These are phyloP conservation scores for Thielaviopsis punctulata DNA, from an alignment of 2,329 filamentous ascomycete genomes.

Conservation along the genomic window DNA sequence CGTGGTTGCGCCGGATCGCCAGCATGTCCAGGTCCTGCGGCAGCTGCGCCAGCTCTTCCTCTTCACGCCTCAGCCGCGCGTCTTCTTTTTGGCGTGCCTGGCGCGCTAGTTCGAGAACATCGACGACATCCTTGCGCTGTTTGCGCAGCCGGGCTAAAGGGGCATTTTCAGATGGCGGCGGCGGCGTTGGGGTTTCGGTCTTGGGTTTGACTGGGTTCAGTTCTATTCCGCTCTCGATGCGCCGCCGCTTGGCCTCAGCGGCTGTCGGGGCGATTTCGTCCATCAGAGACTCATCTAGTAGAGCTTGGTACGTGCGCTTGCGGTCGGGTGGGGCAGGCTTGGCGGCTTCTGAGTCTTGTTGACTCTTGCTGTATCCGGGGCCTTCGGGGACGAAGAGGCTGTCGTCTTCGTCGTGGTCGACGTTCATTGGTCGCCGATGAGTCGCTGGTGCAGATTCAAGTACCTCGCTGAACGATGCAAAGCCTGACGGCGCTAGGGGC, in stretches of 20 bases:
- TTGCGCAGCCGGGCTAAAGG: conserved; percentile 26
- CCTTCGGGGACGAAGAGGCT: conserved; percentile 42
- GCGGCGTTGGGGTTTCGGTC: conserved; percentile 21
- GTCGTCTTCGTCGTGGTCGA: conserved; percentile 20
- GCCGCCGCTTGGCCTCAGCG: conserved; percentile 61
- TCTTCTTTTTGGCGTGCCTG: conserved; percentile 48
- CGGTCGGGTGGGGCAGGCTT: conserved; percentile 21
- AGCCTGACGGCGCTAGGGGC: conserved; percentile 3
- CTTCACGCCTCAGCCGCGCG: conserved; percentile 37
- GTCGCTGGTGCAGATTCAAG: conserved; percentile 4
- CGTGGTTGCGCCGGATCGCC: conserved; percentile 54
- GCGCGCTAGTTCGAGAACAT: conserved; percentile 50
- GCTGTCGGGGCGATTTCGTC: conserved; percentile 61
- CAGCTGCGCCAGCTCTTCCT: conserved; percentile 32
- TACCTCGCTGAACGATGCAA: neutral
- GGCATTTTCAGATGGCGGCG: conserved; percentile 15
- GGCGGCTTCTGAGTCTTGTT: conserved; percentile 11
- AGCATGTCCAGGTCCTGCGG: conserved; percentile 52
- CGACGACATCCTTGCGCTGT: conserved; percentile 44
- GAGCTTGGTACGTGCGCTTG: conserved; percentile 24
- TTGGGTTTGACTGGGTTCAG: conserved; percentile 20
- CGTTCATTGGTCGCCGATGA: conserved; percentile 4
- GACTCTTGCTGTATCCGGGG: conserved; percentile 11
- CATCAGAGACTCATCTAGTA: conserved; percentile 36
- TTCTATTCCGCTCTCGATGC: conserved; percentile 40